Evolutionary conservation across 108 stramenopile genomes (phyloP), one percentile per base, ranked within the genome.

Genomic region (Cylindrotheca closterium): DNA sequence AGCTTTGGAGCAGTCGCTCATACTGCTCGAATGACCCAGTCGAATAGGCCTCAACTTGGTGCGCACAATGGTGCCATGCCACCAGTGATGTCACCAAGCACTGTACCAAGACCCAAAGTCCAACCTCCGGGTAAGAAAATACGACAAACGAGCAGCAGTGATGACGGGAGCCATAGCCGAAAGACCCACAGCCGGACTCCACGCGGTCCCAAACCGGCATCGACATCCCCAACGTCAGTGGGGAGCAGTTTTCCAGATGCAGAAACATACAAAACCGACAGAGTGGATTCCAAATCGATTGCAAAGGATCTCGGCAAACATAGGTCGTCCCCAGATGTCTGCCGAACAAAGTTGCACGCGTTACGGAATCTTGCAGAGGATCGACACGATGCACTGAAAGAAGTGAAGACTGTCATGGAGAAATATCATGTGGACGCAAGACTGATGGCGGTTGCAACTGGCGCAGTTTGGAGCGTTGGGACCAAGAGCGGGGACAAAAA

Each of bases 341-440:
- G 71, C 26, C 30, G 32, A 37, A 47, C 47, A 12, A 62, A 46
- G 27, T 50, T 79, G 27, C 78, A 79, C 51, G 45, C 30, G 4
- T 37, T 79, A 24, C 37, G 78, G 30, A 79, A 79, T 47, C 10
- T 63, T 2, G 77, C 19, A 32, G 47, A 42, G 26, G 71, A 72
- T 58, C 49, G 60, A 18, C 48, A 28, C 19, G 70, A 48, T 0
- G 33, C 55, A 15, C 10, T 78, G 47, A 24, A 59, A 25, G 60
- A 67, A 33, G 48, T 78, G 0, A 73, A 59, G 30, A 61, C 60
- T 4, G 32, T 79, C 3, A 55, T 79, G 67, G 71, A 71, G 24
- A 47, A 34, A 1, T 54, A 68, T 55, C n/a, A 32, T 2, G 23
- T 33, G 25, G 71, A 79, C 29, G 26, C 62, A 18, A 47, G 67